These are phyloP conservation scores for Calycina marina DNA, from an alignment of 2,329 filamentous ascomycete species.

Conservation along the genomic window DNA sequence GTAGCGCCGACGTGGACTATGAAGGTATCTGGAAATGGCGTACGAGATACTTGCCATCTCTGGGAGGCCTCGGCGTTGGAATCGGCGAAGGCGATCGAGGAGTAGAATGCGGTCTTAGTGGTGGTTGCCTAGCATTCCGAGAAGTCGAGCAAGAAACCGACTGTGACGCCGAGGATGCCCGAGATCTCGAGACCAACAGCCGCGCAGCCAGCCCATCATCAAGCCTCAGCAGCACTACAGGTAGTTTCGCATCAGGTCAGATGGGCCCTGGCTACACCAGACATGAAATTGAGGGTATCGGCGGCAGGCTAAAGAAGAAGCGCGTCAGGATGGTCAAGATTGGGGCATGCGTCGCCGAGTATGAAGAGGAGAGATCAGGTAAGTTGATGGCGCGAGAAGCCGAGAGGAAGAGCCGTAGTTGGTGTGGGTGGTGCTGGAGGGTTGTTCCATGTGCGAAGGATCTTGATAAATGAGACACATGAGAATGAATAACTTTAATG, in stretches of 20 bases:
- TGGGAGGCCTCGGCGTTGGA: constrained; percentile 68
- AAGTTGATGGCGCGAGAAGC: constrained; percentile 58
- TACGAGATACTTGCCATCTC: constrained; percentile 66
- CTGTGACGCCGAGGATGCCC: constrained; percentile 63
- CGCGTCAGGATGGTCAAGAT: constrained; percentile 69
- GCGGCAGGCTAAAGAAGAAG: constrained; percentile 77
- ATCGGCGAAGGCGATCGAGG: constrained; percentile 81
- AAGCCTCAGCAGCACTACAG: constrained; percentile 9
- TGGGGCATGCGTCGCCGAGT: constrained; percentile 74
- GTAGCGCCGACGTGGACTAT: constrained; percentile 43
- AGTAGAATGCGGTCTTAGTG: constrained; percentile 71
- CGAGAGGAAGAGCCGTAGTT: constrained; percentile 54
- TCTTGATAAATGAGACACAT: constrained; percentile 10
- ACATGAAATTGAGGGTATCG: constrained; percentile 85
- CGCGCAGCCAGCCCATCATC: constrained; percentile 12
- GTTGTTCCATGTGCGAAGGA: constrained; percentile 49
- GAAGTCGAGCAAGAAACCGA: constrained; percentile 75
- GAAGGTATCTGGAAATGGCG: constrained; percentile 76
- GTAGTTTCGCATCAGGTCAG: constrained; percentile 10
- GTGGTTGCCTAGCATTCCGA: constrained; percentile 59
- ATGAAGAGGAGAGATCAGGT: constrained; percentile 59
- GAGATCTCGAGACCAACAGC: constrained; percentile 15
- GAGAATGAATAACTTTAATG: constrained; percentile 6
- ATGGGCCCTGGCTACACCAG: constrained; percentile 60
- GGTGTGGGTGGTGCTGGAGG: constrained; percentile 85